Evolutionary conservation across 2,329 filamentous ascomycete genomes (phyloP).

Genomic region (Plectosphaerella plurivora): DNA sequence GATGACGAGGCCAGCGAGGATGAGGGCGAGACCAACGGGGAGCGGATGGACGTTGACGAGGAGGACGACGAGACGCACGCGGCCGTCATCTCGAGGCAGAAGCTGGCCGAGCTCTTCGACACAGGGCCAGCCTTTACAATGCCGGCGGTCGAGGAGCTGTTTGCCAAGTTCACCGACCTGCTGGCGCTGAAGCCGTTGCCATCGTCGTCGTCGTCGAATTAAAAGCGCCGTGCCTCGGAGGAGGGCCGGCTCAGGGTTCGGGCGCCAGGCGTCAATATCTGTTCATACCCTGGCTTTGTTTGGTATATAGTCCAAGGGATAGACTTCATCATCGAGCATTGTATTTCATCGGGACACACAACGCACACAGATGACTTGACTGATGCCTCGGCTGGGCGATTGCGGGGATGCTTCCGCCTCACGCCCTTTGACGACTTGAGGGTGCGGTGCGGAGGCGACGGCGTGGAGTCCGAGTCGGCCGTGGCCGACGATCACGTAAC

Average conservation of each 20-base stretch:
- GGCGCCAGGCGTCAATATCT: constrained; percentile 5
- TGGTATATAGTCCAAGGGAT: too few relatives aligned
- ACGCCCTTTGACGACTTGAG: not conserved
- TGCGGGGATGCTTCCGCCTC: constrained; percentile 6
- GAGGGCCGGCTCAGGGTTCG: constrained; percentile 8
- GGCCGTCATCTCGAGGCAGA: constrained; percentile 63
- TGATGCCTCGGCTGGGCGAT: constrained; percentile 3
- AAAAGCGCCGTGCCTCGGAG: constrained; percentile 4
- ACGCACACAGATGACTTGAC: too few relatives aligned
- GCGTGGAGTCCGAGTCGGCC: too few relatives aligned
- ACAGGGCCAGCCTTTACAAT: constrained; percentile 63
- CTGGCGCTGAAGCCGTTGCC: constrained; percentile 53
- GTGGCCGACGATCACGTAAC: not conserved
- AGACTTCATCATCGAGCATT: too few relatives aligned
- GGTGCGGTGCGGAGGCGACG: not conserved
- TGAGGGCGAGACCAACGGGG: constrained; percentile 31
- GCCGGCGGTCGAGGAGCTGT: constrained; percentile 70
- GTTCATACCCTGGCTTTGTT: constrained; percentile 5
- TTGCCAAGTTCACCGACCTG: constrained; percentile 65
- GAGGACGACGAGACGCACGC: constrained; percentile 48
- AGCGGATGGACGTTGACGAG: constrained; percentile 40
- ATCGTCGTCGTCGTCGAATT: constrained; percentile 6
- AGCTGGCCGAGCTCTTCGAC: constrained; percentile 67
- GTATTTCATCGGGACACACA: not conserved
- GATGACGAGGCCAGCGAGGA: constrained; percentile 39